Percentiles rank a stretch among this genome's conserved stretches.
These are phyloP conservation scores for Vitis riparia DNA, from an alignment of 164 flowering plant species.

Conservation along the genomic window DNA sequence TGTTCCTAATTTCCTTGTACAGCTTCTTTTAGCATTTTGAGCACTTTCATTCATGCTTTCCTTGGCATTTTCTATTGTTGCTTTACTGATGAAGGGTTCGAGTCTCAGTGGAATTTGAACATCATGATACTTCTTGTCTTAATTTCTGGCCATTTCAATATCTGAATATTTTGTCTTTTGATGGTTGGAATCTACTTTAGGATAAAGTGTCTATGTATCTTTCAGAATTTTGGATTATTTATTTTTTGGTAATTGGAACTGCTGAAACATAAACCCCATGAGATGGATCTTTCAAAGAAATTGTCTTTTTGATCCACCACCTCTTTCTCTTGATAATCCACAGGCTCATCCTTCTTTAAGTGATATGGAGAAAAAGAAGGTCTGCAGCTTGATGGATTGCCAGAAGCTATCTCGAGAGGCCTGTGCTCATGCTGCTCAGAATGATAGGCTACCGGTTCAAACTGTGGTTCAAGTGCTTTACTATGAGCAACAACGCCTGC, in stretches of 20 bases:
- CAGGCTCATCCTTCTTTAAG: slow-evolving; percentile 85
- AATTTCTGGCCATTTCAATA: too few species aligned
- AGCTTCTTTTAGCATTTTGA: background rate
- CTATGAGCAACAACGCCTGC: slow-evolving; percentile 91
- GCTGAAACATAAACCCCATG: background rate
- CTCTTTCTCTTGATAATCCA: background rate
- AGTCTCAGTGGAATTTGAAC: background rate
- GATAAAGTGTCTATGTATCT: background rate
- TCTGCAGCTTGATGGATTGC: slow-evolving; percentile 94
- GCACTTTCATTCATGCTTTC: background rate
- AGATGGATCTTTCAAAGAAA: background rate
- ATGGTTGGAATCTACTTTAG: too few species aligned
- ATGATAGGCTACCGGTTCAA: slow-evolving; percentile 90
- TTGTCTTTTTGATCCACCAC: background rate
- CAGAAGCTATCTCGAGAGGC: slow-evolving; percentile 91
- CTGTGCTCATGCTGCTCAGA: slow-evolving; percentile 96
- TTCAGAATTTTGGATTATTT: background rate
- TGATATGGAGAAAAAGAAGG: slow-evolving; percentile 86
- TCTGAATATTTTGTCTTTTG: too few species aligned
- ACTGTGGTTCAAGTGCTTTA: slow-evolving; percentile 94
- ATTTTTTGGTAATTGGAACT: background rate
- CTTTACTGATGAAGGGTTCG: background rate
- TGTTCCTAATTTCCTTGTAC: background rate
- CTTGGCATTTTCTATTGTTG: background rate
- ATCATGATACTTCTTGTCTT: background rate